Percentiles rank a stretch among this genome's conserved stretches.
phyloP scores from a whole-genome alignment of 257 asterid species.

The Primulina tabacum region DNA sequence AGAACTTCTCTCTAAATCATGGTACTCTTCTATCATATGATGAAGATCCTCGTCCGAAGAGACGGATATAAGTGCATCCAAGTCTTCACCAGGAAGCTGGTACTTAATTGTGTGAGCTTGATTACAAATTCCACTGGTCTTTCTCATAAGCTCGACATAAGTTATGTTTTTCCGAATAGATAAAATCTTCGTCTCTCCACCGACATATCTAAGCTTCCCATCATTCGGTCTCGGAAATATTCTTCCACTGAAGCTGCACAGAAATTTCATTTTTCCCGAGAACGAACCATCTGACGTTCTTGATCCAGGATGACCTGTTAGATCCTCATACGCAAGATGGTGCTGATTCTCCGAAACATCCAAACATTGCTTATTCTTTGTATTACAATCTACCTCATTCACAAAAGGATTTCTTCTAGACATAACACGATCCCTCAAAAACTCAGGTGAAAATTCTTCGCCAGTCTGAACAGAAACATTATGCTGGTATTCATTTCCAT shows the following conservation, averaged over 20 bases:
- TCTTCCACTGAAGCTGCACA: conserved; percentile 93
- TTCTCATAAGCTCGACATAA: conserved; percentile 55
- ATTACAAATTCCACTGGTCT: conserved; percentile 55
- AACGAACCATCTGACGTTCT: conserved; percentile 36
- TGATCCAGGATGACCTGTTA: conserved; percentile 32
- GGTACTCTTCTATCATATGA: conserved; percentile 85
- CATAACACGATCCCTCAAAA: conserved; percentile 53
- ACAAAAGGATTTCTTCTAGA: conserved; percentile 33
- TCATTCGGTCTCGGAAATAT: conserved; percentile 82
- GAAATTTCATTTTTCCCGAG: conserved; percentile 58
- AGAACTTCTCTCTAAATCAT: conserved; percentile 60
- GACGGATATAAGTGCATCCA: conserved; percentile 83
- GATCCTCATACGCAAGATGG: conserved; percentile 36
- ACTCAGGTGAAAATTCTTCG: conserved; percentile 75
- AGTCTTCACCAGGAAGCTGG: conserved; percentile 94
- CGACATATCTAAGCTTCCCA: conserved; percentile 79
- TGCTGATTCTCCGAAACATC: conserved; percentile 34
- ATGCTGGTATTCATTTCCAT: conserved; percentile 28
- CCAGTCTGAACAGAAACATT: conserved; percentile 76
- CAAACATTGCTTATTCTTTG: conserved; percentile 19
- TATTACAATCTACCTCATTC: conserved; percentile 31
- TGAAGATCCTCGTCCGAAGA: conserved; percentile 87
- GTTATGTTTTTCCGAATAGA: conserved; percentile 56
- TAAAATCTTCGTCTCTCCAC: conserved; percentile 84
- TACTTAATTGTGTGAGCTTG: conserved; percentile 69